Evolutionary conservation across 345 rosid genomes (phyloP).

Genomic region (Euphorbia peplus): DNA sequence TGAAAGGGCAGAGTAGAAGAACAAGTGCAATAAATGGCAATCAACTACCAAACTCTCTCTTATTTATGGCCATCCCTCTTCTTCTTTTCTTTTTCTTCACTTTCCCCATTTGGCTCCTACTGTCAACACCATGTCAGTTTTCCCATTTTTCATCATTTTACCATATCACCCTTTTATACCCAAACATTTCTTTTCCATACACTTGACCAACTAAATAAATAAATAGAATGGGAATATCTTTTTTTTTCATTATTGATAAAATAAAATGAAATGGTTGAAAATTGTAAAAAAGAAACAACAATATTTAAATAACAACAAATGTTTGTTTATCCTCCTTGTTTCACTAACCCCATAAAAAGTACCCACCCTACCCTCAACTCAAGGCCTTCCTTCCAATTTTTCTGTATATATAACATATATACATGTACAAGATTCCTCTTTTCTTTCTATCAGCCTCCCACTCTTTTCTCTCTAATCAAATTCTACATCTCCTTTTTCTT

Average conservation of each 20-base stretch:
- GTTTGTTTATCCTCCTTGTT: slow-evolving; percentile 28
- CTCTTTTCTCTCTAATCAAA: slow-evolving; percentile 31
- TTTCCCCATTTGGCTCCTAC: neutral
- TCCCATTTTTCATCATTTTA: neutral
- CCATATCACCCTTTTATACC: neutral
- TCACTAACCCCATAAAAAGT: slow-evolving; percentile 45
- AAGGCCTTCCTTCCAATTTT: slow-evolving; percentile 40
- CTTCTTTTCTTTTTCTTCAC: slow-evolving; percentile 9
- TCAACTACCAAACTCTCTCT: slow-evolving; percentile 36
- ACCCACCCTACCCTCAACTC: slow-evolving; percentile 48
- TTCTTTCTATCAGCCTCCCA: slow-evolving; percentile 44
- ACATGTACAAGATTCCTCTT: slow-evolving; percentile 46
- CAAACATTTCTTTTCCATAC: neutral
- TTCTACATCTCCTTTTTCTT: slow-evolving; percentile 35
- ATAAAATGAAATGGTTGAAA: slow-evolving; percentile 40
- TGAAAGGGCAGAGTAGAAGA: neutral
- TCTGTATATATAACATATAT: slow-evolving; percentile 53
- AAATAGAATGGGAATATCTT: slow-evolving; percentile 30
- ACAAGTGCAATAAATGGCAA: slow-evolving; percentile 23
- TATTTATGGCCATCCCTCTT: slow-evolving; percentile 18
- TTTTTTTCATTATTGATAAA: slow-evolving; percentile 41
- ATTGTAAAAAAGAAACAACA: slow-evolving; percentile 29
- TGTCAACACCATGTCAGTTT: slow-evolving; percentile 3
- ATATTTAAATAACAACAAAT: slow-evolving; percentile 41
- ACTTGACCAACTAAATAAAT: neutral